Conservation (phyloP, 2,329 filamentous ascomycete species). For the Elsinoe fawcettii region DNA sequence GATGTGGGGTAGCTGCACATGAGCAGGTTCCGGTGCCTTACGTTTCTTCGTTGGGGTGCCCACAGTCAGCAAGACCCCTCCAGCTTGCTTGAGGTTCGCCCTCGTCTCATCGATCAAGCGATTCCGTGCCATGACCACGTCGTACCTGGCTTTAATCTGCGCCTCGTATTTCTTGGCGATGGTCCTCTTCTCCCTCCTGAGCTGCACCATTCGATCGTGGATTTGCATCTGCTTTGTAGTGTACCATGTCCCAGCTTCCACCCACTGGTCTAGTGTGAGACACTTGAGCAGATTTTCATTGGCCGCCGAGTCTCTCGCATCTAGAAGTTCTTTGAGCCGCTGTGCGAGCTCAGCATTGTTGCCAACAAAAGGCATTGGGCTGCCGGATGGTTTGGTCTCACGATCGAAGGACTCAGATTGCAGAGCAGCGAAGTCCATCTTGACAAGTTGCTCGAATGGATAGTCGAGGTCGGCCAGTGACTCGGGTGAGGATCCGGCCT, state of each 20-base stretch:
- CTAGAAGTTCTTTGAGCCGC: constrained; percentile 19
- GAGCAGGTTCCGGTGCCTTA: neutral
- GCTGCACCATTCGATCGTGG: constrained; percentile 44
- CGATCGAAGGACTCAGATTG: constrained; percentile 24
- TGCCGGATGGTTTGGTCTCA: constrained; percentile 2
- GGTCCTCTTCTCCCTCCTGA: constrained; percentile 47
- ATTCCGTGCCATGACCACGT: constrained; percentile 43
- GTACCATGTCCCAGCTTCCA: constrained; percentile 55
- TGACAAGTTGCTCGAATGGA: constrained; percentile 21
- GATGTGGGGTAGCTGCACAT: neutral
- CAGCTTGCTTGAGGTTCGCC: constrained; percentile 45
- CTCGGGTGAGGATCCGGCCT: neutral
- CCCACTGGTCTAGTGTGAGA: constrained; percentile 50
- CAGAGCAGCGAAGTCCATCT: constrained; percentile 25
- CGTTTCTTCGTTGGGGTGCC: constrained; percentile 30
- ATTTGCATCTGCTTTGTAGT: constrained; percentile 47
- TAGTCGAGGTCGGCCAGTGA: constrained; percentile 23
- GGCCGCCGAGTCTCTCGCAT: constrained; percentile 22
- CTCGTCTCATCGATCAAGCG: constrained; percentile 39
- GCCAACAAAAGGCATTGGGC: constrained; percentile 16
- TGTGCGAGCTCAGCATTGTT: constrained; percentile 20
- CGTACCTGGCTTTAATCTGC: constrained; percentile 48
- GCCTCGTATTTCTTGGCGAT: constrained; percentile 49
- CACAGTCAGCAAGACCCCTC: constrained; percentile 43
- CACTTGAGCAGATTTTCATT: constrained; percentile 46